Base-by-base conservation (phyloP, 352 stramenopile genomes). In the Globisporangium takayamanum region DNA sequence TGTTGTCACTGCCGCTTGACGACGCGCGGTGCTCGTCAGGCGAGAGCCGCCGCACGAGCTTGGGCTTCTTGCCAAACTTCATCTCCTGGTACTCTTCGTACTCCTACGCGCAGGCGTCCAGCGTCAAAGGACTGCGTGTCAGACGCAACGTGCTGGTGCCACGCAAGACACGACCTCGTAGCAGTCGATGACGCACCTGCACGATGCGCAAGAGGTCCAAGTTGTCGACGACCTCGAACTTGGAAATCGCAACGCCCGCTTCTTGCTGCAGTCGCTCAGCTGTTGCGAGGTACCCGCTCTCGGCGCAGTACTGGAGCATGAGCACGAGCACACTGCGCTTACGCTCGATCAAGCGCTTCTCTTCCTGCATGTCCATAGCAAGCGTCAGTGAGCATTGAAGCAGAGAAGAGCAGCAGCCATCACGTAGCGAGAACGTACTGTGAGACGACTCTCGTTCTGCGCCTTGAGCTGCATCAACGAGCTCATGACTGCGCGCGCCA, bases 61-160 rank as follows among this genome's bases (percentile, higher is more conserved):
- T 95, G 25, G 87, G 87, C 52, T 85, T 84, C 60, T 93, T 95
- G 11, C 84, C 83, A 64, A 96, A 96, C 67, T 95, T 96, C 59
- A 97, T 89, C 64, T 96, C 80, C 37, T 97, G 85, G 59, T 92
- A 97, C 25, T 96, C 87, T 68, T 97, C 85, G 62, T 92, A 97
- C 48, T 97, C 88, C 81, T 96, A 64, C 3, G 14, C n/a, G 51
- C 41, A 18, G 18, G 45, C 18, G 25, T 45, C 15, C 4, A 61
- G 48, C 18, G 14, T 11, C n/a, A 5, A 33, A 5, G 3, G 28
- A 33, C 28, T 18, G 15, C 18, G 46, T 36, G 48, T 37, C 48
- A 30, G 47, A 26, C n/a, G 61, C 45, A 37, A 41, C 51, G 20
- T 46, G 33, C 28, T 5, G 28, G 28, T 33, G 28, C 28, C 37